phyloP scores from a whole-genome alignment of 768 basidiomycete species.

The Mycena amicta region DNA sequence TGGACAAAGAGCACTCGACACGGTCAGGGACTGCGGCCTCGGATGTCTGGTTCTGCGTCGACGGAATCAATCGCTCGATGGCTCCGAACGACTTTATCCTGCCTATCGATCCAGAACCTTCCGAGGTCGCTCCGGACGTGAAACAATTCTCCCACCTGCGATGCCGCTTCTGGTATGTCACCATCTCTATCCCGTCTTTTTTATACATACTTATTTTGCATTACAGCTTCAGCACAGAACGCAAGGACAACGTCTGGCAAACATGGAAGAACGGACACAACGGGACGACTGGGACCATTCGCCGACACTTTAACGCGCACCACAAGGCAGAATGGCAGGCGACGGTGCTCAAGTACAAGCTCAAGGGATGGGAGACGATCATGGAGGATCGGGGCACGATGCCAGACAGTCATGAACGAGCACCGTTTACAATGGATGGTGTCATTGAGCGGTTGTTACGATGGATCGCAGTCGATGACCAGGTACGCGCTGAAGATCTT shows the following conservation, averaged over 20 bases:
- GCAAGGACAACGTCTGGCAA: neutral
- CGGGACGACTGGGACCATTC: neutral
- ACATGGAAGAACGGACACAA: neutral
- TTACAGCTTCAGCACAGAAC: too few species aligned
- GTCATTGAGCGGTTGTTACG: neutral
- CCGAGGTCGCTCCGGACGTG: neutral
- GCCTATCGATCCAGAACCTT: neutral
- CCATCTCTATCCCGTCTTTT: neutral
- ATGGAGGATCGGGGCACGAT: neutral
- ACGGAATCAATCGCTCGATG: neutral
- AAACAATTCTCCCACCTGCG: neutral
- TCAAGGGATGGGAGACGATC: neutral
- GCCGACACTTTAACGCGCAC: neutral
- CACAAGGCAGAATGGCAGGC: neutral
- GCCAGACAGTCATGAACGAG: neutral
- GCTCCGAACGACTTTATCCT: neutral
- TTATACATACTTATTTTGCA: neutral
- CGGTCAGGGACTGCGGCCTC: neutral
- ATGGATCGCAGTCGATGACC: neutral
- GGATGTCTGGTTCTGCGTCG: neutral
- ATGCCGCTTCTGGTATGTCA: neutral
- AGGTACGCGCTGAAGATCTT: neutral
- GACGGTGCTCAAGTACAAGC: neutral
- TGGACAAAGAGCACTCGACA: neutral
- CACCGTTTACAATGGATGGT: neutral